These are phyloP conservation scores for Phytopythium cucurbitacearum DNA, from an alignment of 352 stramenopile genomes.

Conservation along the genomic window DNA sequence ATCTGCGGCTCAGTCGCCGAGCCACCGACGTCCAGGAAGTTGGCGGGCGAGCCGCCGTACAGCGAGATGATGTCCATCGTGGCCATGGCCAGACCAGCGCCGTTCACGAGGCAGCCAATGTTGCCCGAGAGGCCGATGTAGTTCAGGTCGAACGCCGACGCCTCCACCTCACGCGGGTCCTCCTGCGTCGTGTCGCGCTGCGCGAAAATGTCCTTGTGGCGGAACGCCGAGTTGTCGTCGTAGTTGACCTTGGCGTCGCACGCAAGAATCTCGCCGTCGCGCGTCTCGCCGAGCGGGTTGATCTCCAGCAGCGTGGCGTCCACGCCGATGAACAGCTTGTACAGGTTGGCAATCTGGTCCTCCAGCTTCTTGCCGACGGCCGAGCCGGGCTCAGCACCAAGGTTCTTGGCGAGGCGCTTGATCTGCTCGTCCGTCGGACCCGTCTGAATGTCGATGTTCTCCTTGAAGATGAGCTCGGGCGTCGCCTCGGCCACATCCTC, in stretches of 20 bases:
- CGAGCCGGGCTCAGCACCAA: slow-evolving; percentile 47
- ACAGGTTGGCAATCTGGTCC: slow-evolving; percentile 86
- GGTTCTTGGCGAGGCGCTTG: slow-evolving; percentile 59
- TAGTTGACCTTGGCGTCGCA: slow-evolving; percentile 99
- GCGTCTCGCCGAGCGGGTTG: slow-evolving; percentile 97
- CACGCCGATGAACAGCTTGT: slow-evolving; percentile 95
- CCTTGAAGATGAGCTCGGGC: slow-evolving; percentile 92
- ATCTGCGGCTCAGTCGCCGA: slow-evolving; percentile 91
- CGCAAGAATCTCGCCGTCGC: slow-evolving; percentile 92
- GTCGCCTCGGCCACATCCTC: slow-evolving; percentile 95
- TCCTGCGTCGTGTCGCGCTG: slow-evolving; percentile 91
- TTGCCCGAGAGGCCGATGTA: slow-evolving; percentile 99
- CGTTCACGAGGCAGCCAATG: slow-evolving; percentile 99
- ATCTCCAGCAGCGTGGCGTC: slow-evolving; percentile 98
- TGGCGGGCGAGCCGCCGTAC: slow-evolving; percentile 95
- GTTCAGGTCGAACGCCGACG: slow-evolving; percentile 95
- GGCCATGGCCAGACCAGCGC: slow-evolving; percentile 97
- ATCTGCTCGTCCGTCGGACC: slow-evolving; percentile 87
- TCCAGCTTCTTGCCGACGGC: slow-evolving; percentile 54
- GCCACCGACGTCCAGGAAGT: slow-evolving; percentile 99
- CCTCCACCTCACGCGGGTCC: slow-evolving; percentile 94
- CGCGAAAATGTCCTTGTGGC: slow-evolving; percentile 93
- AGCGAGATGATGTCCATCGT: slow-evolving; percentile 99
- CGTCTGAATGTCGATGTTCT: slow-evolving; percentile 93
- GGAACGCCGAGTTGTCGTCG: slow-evolving; percentile 97